Conservation (phyloP, 2,329 filamentous ascomycete species). For the Cadophora gregata region DNA sequence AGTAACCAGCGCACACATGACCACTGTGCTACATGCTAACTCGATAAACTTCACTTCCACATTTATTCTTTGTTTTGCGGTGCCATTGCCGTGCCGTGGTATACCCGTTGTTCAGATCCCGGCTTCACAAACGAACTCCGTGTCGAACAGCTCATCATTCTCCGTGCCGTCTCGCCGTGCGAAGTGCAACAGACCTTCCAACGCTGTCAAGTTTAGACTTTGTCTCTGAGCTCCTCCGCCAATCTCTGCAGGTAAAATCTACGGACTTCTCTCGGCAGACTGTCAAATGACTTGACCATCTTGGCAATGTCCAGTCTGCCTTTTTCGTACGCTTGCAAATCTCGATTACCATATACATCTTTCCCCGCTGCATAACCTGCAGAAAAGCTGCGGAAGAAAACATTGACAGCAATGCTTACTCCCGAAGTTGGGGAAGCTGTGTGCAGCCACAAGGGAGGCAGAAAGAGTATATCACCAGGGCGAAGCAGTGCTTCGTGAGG, state of each 20-base stretch:
- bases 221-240: slow-evolving; percentile 65
- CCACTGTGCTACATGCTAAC: background rate
- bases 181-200: slow-evolving; percentile 28
- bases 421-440: slow-evolving; percentile 65
- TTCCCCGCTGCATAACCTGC: slow-evolving; percentile 73
- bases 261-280: slow-evolving; percentile 68
- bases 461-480: slow-evolving; percentile 78
- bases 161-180: slow-evolving; percentile 24
- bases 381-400: slow-evolving; percentile 80
- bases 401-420: slow-evolving; percentile 81
- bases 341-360: slow-evolving; percentile 88
- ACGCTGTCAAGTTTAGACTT: slow-evolving; percentile 12
- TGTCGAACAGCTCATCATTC: background rate
- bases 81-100: background rate
- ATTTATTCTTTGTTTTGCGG: background rate
- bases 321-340: slow-evolving; percentile 84
- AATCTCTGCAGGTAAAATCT: slow-evolving; percentile 78
- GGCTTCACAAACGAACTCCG: background rate
- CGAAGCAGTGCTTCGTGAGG: slow-evolving; percentile 70
- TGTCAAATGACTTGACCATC: slow-evolving; percentile 68
- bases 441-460: slow-evolving; percentile 86
- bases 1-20: background rate
- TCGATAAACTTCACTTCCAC: background rate
- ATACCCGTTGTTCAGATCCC: background rate
- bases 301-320: slow-evolving; percentile 74